Evolutionary conservation across 2,329 filamentous ascomycete genomes (phyloP), one percentile per base, ranked within the genome.

Genomic region (Aspergillus transmontanensis): DNA sequence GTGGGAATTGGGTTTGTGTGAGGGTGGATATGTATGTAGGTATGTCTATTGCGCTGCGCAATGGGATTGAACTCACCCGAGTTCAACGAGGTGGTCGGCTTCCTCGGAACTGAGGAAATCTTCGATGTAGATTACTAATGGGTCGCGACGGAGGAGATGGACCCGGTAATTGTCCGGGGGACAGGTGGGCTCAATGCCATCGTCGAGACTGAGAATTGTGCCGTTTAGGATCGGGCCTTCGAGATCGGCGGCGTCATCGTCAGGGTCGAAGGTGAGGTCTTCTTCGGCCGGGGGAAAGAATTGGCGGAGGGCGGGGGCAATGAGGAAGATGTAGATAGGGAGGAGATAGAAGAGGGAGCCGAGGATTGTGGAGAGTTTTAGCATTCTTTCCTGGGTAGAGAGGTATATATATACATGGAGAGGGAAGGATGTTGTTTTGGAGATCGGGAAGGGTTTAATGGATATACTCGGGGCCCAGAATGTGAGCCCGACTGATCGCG

Each of bases 91-190:
- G 68, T 85, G 80, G n/a, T 79, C 73, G 14, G 80, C 79, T 71
- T 88, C 86, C 1, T 73, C 67, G 1, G 69, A 69, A 19, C 77
- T 81, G 41, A 88, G 64, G 70, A 88, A 88, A 41, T 80, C 77
- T 69, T 86, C 84, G 54, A 89, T 82, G 71, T 88, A 88, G 19
- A 88, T 78, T 7, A 89, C 78, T 64, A 89, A 72, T 3, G 86
- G 86, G 51, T 82, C 80, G 19, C 81, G 76, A 21, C 80, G 83
- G 58, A 87, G 78, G 6, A 89, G 75, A 67, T 85, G 82, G 1
- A 83, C 75, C 19, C 67, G 66, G 63, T 78, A 78, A 2, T 64
- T 64, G 6, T 71, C 68, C 1, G 68, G 59, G 23, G 72, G 67
- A 41, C 76, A 78, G 39, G 64, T 66, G 11, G 67, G 45, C 4